Evolutionary conservation across 441 rosid genomes (phyloP).

Genomic region (Gossypium lobatum): DNA sequence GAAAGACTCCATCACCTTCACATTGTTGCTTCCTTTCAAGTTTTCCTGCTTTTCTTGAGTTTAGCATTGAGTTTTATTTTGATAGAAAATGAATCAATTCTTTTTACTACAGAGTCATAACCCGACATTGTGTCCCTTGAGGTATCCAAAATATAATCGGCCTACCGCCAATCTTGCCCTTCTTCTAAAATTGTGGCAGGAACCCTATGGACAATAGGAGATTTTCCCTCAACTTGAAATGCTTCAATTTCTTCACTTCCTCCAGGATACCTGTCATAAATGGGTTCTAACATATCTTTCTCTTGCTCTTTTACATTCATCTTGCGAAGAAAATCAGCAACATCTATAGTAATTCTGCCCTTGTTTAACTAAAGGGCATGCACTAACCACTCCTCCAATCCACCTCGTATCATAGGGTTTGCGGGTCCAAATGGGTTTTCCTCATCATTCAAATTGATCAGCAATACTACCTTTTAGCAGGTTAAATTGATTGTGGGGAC

Average conservation of each 20-base stretch:
- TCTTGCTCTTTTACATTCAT: not conserved
- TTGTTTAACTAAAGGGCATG: not conserved
- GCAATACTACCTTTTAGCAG: too few species aligned
- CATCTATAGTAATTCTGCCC: not conserved
- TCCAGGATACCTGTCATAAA: not conserved
- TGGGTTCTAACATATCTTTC: not conserved
- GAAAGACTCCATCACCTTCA: constrained; percentile 20
- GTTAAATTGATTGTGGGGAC: too few species aligned
- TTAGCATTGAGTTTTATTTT: constrained; percentile 35
- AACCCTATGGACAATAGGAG: not conserved
- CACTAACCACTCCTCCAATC: not conserved
- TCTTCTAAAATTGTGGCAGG: not conserved
- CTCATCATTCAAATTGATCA: not conserved
- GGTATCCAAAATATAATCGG: constrained; percentile 60
- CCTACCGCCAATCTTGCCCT: constrained; percentile 29
- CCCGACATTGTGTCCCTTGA: constrained; percentile 34
- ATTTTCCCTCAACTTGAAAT: not conserved
- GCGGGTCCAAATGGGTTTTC: not conserved
- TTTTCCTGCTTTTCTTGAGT: constrained; percentile 72
- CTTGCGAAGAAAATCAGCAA: not conserved
- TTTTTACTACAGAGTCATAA: constrained; percentile 30
- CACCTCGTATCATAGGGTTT: not conserved
- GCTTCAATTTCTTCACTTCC: not conserved
- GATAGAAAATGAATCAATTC: constrained; percentile 27
- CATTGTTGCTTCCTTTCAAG: constrained; percentile 21